Conservation (phyloP, 441 rosid genomes). For the Brassica balearica region DNA sequence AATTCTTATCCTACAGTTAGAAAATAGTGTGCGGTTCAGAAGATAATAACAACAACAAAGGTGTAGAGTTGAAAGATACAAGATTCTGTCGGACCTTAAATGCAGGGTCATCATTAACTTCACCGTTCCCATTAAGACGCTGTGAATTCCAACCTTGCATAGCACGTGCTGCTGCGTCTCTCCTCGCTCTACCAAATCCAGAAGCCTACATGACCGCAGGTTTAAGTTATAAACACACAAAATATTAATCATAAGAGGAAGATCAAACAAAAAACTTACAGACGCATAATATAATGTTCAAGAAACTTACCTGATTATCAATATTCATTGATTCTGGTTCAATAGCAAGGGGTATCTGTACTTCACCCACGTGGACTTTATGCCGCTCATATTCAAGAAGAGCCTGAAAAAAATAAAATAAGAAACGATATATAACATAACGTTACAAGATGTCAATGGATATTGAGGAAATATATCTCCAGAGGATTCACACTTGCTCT, state of each 20-base stretch:
- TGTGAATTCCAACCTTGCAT: constrained; percentile 87
- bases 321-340: constrained; percentile 52
- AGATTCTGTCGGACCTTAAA: constrained; percentile 52
- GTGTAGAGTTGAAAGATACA: constrained; percentile 15
- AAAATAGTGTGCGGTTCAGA: constrained; percentile 23
- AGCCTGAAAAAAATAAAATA: constrained; percentile 48
- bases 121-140: constrained; percentile 61
- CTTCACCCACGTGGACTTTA: constrained; percentile 58
- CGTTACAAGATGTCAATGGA: not conserved
- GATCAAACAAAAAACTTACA: constrained; percentile 10
- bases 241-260: constrained; percentile 7
- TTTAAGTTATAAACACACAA: constrained; percentile 16
- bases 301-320: constrained; percentile 59
- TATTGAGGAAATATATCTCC: constrained; percentile 9
- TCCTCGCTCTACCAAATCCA: constrained; percentile 70
- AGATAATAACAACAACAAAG: constrained; percentile 8
- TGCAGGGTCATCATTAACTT: constrained; percentile 65
- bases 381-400: constrained; percentile 80
- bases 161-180: constrained; percentile 82
- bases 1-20: constrained; percentile 61
- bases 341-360: constrained; percentile 51
- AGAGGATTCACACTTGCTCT: constrained; percentile 25
- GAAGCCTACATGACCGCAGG: constrained; percentile 51
- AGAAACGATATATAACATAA: not conserved
- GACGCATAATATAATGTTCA: constrained; percentile 12